phyloP scores from a whole-genome alignment of 495 filamentous ascomycete genomes.

The Aspergillus campestris region DNA sequence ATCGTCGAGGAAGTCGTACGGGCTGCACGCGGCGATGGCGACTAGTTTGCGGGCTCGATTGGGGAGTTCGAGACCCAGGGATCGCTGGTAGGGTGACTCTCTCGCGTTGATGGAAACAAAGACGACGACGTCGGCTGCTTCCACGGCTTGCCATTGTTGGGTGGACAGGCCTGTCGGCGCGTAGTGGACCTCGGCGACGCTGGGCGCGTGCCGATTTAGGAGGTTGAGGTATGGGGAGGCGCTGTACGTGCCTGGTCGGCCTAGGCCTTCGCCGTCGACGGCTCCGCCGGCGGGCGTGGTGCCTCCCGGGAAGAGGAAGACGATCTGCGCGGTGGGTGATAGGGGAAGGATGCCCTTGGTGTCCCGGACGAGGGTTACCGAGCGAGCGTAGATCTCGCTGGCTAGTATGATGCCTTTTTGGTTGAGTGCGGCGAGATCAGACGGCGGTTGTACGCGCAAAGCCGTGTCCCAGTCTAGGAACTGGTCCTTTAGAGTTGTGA shows the following conservation, averaged over 20 bases:
- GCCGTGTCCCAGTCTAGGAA: constrained; percentile 25
- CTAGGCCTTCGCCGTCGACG: constrained; percentile 37
- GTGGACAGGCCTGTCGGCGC: constrained; percentile 17
- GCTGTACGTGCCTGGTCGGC: constrained; percentile 25
- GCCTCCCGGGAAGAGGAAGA: constrained; percentile 39
- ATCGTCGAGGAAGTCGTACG: constrained; percentile 42
- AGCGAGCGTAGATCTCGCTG: constrained; percentile 29
- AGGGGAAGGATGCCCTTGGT: constrained; percentile 25
- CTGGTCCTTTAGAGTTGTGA: constrained; percentile 27
- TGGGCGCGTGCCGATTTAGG: constrained; percentile 15
- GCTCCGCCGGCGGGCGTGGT: constrained; percentile 33
- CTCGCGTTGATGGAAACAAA: constrained; percentile 37
- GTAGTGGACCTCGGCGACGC: constrained; percentile 28
- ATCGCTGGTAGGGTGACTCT: constrained; percentile 32
- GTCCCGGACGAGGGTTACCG: constrained; percentile 36
- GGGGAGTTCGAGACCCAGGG: constrained; percentile 26
- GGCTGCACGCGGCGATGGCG: constrained; percentile 36
- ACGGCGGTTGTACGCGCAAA: constrained; percentile 7
- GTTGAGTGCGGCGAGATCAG: constrained; percentile 17
- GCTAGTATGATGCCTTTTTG: constrained; percentile 15
- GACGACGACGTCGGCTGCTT: constrained; percentile 32
- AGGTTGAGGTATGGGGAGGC: constrained; percentile 27
- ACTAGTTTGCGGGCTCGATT: constrained; percentile 23
- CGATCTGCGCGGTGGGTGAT: constrained; percentile 20
- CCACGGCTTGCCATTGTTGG: constrained; percentile 22